Conservation (phyloP, 768 basidiomycete genomes). For the Dacryopinax spathularia region DNA sequence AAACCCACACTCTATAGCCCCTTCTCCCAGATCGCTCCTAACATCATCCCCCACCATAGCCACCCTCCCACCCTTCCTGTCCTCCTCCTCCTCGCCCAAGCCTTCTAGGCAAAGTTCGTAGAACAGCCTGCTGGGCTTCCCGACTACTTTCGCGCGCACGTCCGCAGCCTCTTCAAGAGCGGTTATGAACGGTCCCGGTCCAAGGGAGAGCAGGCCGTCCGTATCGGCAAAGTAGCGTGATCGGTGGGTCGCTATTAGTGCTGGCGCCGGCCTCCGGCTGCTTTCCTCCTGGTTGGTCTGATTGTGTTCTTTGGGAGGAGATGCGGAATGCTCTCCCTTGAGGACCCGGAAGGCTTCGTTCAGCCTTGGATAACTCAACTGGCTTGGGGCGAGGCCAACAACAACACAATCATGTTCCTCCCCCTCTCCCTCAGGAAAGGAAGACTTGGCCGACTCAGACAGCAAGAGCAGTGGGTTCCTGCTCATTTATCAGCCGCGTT, state of each 20-base stretch:
- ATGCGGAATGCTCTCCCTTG: constrained; percentile 26
- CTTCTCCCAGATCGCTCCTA: constrained; percentile 47
- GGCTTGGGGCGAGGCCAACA: constrained; percentile 42
- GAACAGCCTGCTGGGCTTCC: constrained; percentile 48
- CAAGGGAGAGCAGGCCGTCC: constrained; percentile 42
- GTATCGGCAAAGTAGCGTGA: constrained; percentile 35
- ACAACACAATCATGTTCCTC: constrained; percentile 43
- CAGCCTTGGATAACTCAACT: constrained; percentile 40
- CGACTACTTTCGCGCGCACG: constrained; percentile 38
- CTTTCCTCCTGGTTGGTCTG: background rate
- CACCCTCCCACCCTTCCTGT: constrained; percentile 21
- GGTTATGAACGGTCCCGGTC: constrained; percentile 55
- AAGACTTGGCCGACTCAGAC: constrained; percentile 26
- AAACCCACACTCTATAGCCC: constrained; percentile 44
- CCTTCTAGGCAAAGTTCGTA: constrained; percentile 43
- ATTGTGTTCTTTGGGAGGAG: constrained; percentile 6
- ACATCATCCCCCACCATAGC: constrained; percentile 57
- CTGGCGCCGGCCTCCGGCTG: background rate
- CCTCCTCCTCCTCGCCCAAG: constrained; percentile 21
- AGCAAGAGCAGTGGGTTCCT: constrained; percentile 44
- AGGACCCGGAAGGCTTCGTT: constrained; percentile 57
- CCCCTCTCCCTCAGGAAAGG: constrained; percentile 14
- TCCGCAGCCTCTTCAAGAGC: constrained; percentile 45
- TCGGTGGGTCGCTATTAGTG: constrained; percentile 47
- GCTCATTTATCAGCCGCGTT: background rate